Conservation (phyloP, 768 basidiomycete species). For the Stropharia rugosoannulata region DNA sequence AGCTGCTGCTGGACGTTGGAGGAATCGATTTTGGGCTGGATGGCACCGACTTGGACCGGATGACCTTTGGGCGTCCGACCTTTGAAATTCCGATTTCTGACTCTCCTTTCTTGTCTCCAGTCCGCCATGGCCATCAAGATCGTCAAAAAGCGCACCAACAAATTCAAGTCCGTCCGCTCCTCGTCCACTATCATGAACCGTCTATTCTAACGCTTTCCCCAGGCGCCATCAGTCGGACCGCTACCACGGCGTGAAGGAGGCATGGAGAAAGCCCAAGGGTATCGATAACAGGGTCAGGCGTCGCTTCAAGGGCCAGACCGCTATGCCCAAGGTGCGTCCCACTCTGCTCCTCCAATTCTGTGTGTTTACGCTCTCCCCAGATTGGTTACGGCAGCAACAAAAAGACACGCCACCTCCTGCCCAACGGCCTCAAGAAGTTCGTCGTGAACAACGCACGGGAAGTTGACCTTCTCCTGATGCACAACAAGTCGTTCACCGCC, state of each 20-base stretch:
- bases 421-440: constrained; percentile 95
- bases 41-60: constrained; percentile 26
- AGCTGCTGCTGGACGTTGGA: constrained; percentile 17
- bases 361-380: constrained; percentile 29
- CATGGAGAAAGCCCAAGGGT: constrained; percentile 99
- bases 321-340: constrained; percentile 89
- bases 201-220: constrained; percentile 8
- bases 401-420: constrained; percentile 94
- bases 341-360: not conserved
- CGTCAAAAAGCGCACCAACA: constrained; percentile 96
- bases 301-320: constrained; percentile 91
- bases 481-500: constrained; percentile 94
- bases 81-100: constrained; percentile 15
- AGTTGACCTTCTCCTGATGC: constrained; percentile 94
- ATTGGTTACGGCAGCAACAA: constrained; percentile 92
- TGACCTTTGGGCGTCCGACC: constrained; percentile 23
- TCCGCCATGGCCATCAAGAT: constrained; percentile 59
- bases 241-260: constrained; percentile 94
- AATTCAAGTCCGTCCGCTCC: constrained; percentile 77
- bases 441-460: constrained; percentile 92
- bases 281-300: constrained; percentile 98
- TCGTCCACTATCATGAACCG: not conserved
- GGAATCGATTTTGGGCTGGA: constrained; percentile 29
- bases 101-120: constrained; percentile 19
- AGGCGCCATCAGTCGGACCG: constrained; percentile 99